Percentiles rank a stretch among this genome's conserved stretches.
phyloP scores from a whole-genome alignment of 495 filamentous ascomycete genomes.

The Neurospora sp. region DNA sequence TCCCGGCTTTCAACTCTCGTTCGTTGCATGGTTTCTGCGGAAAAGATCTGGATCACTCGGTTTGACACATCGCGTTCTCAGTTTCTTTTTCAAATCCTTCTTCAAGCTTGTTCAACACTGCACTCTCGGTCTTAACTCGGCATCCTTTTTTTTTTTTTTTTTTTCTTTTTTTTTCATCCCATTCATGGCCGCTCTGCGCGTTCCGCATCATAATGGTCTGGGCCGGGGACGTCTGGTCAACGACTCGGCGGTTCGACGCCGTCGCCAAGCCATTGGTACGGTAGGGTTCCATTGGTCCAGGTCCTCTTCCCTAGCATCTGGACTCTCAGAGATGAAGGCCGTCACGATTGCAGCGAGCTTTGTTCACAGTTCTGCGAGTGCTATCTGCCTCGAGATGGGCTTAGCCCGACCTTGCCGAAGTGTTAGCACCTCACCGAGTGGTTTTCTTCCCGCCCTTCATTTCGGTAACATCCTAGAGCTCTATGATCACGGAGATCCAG shows the following conservation, averaged over 20 bases:
- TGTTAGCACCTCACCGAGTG: not conserved
- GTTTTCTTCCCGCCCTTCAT: not conserved
- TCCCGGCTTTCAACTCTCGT: not conserved
- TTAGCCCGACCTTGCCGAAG: not conserved
- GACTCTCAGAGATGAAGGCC: not conserved
- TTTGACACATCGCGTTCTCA: not conserved
- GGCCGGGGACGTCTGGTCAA: not conserved
- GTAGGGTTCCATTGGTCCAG: not conserved
- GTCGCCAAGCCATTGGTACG: not conserved
- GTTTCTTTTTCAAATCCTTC: not conserved
- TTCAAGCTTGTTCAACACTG: not conserved
- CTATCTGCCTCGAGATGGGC: not conserved
- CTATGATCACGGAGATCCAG: not conserved
- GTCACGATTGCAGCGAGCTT: not conserved
- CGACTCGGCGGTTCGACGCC: not conserved
- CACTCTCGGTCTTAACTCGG: not conserved
- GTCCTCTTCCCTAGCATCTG: not conserved
- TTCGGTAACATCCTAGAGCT: not conserved
- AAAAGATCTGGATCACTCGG: not conserved
- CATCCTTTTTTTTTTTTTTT: not conserved
- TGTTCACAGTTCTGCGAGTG: not conserved
- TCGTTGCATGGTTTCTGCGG: not conserved
- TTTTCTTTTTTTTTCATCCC: not conserved
- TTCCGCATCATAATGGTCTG: not conserved
- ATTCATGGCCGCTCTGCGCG: not conserved